These are phyloP conservation scores for Schizosaccharomyces versatilis DNA, from an alignment of 1,139 yeast species.

Conservation along the genomic window DNA sequence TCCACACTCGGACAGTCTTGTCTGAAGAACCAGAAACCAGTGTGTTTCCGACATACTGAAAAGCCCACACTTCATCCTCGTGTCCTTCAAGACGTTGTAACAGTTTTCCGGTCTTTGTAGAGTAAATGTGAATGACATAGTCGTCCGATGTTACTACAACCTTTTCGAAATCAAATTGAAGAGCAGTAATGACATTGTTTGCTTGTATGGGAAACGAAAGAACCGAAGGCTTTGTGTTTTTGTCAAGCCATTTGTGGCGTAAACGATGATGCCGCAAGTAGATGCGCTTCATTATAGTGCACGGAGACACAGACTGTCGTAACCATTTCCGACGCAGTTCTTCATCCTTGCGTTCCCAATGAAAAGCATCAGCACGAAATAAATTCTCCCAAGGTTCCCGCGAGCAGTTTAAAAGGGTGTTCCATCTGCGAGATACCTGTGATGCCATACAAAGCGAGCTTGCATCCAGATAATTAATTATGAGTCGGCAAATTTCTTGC, in stretches of 20 bases:
- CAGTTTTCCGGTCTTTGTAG: conserved; percentile 47
- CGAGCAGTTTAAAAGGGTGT: conserved; percentile 33
- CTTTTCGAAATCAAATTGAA: conserved; percentile 78
- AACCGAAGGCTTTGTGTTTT: conserved; percentile 43
- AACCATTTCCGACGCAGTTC: conserved; percentile 13
- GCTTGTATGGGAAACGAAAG: conserved; percentile 60
- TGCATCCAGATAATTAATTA: conserved; percentile 47
- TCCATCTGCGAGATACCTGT: conserved; percentile 53
- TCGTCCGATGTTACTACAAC: conserved; percentile 90
- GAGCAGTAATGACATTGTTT: conserved; percentile 70
- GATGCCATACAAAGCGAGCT: conserved; percentile 40
- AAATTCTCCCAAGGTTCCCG: conserved; percentile 25
- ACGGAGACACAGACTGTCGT: not conserved
- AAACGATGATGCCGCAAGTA: conserved; percentile 32
- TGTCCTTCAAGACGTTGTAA: conserved; percentile 42
- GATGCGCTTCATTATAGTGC: not conserved
- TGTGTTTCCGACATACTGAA: conserved; percentile 59
- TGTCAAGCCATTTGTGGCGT: conserved; percentile 63
- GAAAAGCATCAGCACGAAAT: conserved; percentile 18
- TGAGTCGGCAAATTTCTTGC: conserved; percentile 45
- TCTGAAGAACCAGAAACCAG: conserved; percentile 83
- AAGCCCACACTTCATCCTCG: conserved; percentile 97
- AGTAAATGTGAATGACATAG: conserved; percentile 56
- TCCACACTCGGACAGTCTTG: conserved; percentile 80
- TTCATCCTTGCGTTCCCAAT: conserved; percentile 6